Percentiles rank a stretch among this genome's conserved stretches.
phyloP scores from a whole-genome alignment of 2,329 filamentous ascomycete genomes.

The Neocatenulostroma microsporum region DNA sequence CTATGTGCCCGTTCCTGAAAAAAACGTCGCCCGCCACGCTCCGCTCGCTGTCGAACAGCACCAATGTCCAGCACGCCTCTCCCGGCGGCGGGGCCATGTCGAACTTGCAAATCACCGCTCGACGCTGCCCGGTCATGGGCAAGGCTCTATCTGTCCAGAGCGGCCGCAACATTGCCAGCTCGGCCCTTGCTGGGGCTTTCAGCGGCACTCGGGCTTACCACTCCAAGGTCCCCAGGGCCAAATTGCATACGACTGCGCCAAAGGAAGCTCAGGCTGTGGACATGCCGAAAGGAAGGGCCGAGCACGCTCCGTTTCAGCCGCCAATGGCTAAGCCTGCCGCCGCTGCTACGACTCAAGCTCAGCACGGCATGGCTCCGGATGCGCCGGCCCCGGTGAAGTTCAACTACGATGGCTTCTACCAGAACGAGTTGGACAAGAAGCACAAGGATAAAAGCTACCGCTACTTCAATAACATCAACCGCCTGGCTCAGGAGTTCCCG shows the following conservation, averaged over 20 bases:
- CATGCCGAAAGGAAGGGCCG: conserved; percentile 27
- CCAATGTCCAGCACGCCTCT: conserved; percentile 53
- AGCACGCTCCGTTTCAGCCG: conserved; percentile 17
- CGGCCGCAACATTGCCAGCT: conserved; percentile 39
- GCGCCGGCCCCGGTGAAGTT: conserved; percentile 56
- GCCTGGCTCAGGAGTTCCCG: conserved; percentile 90
- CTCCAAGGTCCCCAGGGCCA: conserved; percentile 53
- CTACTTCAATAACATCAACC: conserved; percentile 99
- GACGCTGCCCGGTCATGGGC: conserved; percentile 97
- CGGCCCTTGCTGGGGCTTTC: conserved; percentile 41
- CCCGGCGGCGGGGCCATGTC: conserved; percentile 84
- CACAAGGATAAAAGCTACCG: conserved; percentile 99
- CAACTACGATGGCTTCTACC: conserved; percentile 86
- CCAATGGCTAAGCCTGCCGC: conserved; percentile 10
- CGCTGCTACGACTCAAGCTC: conserved; percentile 18
- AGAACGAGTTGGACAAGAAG: conserved; percentile 88
- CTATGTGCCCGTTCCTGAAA: conserved; percentile 95
- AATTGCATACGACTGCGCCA: conserved; percentile 70
- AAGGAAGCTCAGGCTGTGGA: conserved; percentile 75
- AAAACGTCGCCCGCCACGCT: conserved; percentile 87
- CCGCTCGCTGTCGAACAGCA: conserved; percentile 74
- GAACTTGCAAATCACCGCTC: conserved; percentile 87
- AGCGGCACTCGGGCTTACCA: conserved; percentile 44
- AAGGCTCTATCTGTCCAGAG: conserved; percentile 79
- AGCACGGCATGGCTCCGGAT: conserved; percentile 38